A percentile compares a stretch with the other conserved stretches of the same genome.
Conservation (phyloP, 129 eudicot genomes). For the Tagetes erecta region DNA sequence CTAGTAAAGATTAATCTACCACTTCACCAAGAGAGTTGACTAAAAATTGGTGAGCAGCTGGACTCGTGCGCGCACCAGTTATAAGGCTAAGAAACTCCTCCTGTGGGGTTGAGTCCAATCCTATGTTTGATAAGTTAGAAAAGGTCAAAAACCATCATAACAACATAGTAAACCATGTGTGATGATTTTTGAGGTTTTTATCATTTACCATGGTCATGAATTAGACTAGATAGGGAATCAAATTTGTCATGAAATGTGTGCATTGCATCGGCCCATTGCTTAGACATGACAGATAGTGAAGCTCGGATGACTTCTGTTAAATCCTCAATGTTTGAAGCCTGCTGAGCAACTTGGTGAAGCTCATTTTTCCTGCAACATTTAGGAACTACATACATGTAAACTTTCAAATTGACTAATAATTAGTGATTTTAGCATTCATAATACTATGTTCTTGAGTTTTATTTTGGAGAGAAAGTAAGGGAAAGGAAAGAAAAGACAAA, state of each 20-base stretch:
- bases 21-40: slow-evolving; percentile 89
- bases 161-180: not conserved
- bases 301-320: slow-evolving; percentile 76
- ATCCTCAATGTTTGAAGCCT: slow-evolving; percentile 92
- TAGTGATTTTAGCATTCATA: slow-evolving; percentile 16
- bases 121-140: slow-evolving; percentile 39
- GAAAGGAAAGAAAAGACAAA: not conserved
- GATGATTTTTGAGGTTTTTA: slow-evolving; percentile 15
- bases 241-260: slow-evolving; percentile 80
- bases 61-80: slow-evolving; percentile 97
- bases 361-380: slow-evolving; percentile 63
- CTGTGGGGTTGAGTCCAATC: slow-evolving; percentile 88
- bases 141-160: slow-evolving; percentile 23
- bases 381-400: slow-evolving; percentile 5
- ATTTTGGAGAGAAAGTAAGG: not conserved
- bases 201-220: slow-evolving; percentile 73
- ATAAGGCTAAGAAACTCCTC: slow-evolving; percentile 94
- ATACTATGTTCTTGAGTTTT: not conserved
- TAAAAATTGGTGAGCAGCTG: slow-evolving; percentile 92
- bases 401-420: slow-evolving; percentile 11
- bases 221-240: slow-evolving; percentile 63
- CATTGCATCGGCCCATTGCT: slow-evolving; percentile 97
- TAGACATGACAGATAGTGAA: slow-evolving; percentile 82
- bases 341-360: slow-evolving; percentile 97
- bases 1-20: slow-evolving; percentile 47